Percentiles rank a stretch among this genome's conserved stretches.
Conservation (phyloP, 1,139 yeast genomes). For the Protomyces pachydermus region DNA sequence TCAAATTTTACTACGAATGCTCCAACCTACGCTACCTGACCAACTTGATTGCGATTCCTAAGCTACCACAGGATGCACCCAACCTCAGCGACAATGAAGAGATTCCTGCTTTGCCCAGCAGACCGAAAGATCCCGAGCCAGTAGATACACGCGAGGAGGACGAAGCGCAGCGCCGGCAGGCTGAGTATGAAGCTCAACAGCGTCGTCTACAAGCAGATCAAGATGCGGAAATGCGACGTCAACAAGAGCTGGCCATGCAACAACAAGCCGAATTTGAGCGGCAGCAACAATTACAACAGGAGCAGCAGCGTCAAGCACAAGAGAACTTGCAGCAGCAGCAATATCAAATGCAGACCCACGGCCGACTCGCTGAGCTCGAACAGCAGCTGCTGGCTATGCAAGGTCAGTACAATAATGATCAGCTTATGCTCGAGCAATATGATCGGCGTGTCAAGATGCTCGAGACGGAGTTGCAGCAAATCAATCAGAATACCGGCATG, state of each 20-base stretch:
- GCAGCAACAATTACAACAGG: constrained; percentile 59
- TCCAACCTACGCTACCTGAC: constrained; percentile 78
- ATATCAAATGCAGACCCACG: constrained; percentile 69
- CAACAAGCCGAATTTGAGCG: constrained; percentile 71
- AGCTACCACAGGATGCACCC: constrained; percentile 67
- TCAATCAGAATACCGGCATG: constrained; percentile 63
- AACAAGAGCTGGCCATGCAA: constrained; percentile 47
- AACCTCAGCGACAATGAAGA: constrained; percentile 50
- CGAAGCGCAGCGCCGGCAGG: constrained; percentile 43
- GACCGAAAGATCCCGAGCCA: constrained; percentile 40
- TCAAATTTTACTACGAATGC: constrained; percentile 87
- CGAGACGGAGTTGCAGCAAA: constrained; percentile 64
- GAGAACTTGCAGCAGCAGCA: constrained; percentile 67
- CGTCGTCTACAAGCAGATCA: constrained; percentile 39
- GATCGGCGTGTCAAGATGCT: constrained; percentile 78
- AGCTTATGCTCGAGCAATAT: constrained; percentile 75
- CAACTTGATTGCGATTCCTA: constrained; percentile 79
- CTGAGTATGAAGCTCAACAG: constrained; percentile 50
- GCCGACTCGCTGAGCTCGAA: constrained; percentile 74
- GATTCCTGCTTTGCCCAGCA: constrained; percentile 45
- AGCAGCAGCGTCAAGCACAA: constrained; percentile 71
- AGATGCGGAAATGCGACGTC: constrained; percentile 45
- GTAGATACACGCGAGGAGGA: constrained; percentile 40
- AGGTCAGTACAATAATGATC: constrained; percentile 84
- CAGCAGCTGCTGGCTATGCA: constrained; percentile 70